phyloP scores from a whole-genome alignment of 2,329 filamentous ascomycete species.

The Pseudogymnoascus destructans region DNA sequence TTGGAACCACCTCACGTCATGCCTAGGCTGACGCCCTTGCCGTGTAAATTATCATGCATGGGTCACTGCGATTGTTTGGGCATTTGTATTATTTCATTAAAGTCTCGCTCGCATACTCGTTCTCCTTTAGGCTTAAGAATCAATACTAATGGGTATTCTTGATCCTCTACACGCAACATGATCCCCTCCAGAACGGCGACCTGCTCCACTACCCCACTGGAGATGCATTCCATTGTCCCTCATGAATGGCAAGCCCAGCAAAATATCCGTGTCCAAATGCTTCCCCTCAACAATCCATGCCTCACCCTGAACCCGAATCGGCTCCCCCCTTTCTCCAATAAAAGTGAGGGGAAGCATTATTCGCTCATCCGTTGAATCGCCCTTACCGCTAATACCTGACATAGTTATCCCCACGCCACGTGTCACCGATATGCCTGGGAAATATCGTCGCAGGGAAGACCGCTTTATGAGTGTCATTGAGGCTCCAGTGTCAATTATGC shows the following conservation, averaged over 20 bases:
- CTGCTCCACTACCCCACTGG: constrained; percentile 6
- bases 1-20: background rate
- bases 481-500: constrained; percentile 8
- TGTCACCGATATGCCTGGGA: background rate
- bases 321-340: background rate
- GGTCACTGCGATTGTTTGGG: background rate
- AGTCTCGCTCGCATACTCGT: background rate
- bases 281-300: constrained; percentile 2
- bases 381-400: background rate
- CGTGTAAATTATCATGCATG: background rate
- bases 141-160: background rate
- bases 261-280: constrained; percentile 5
- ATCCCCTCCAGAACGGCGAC: background rate
- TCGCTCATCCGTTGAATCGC: background rate
- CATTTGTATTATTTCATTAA: background rate
- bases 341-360: background rate
- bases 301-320: background rate
- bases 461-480: constrained; percentile 11
- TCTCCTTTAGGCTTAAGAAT: background rate
- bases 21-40: background rate
- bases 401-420: background rate
- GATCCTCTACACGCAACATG: background rate
- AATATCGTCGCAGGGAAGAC: background rate
- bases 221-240: constrained; percentile 9
- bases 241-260: constrained; percentile 8